These are phyloP conservation scores for Balansia obtecta DNA, from an alignment of 2,329 filamentous ascomycete species.

Conservation along the genomic window DNA sequence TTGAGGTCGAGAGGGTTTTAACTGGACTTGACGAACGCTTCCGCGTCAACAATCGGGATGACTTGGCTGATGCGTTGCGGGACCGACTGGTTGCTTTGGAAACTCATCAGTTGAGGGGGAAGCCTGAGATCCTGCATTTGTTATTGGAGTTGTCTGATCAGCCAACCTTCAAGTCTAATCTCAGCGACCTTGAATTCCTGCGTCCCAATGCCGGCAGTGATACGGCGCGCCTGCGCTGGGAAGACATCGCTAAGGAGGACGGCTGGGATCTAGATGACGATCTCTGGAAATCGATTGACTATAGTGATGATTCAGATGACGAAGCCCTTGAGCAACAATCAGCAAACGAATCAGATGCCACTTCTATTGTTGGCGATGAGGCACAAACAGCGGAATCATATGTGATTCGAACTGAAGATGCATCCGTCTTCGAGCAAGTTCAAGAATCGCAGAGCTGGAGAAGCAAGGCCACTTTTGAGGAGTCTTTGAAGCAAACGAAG, in stretches of 20 bases:
- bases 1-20: constrained; percentile 53
- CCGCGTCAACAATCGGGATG: constrained; percentile 64
- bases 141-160: constrained; percentile 72
- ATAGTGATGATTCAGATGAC: constrained; percentile 53
- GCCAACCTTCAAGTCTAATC: constrained; percentile 56
- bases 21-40: constrained; percentile 79
- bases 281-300: constrained; percentile 62
- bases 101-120: constrained; percentile 44
- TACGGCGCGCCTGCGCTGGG: constrained; percentile 54
- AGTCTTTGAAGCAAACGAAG: constrained; percentile 19
- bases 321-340: constrained; percentile 22
- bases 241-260: constrained; percentile 65
- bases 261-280: constrained; percentile 54
- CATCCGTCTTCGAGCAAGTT: constrained; percentile 18
- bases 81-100: constrained; percentile 46
- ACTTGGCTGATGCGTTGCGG: constrained; percentile 59
- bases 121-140: constrained; percentile 68
- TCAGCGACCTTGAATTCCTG: constrained; percentile 49
- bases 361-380: constrained; percentile 18
- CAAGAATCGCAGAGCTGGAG: constrained; percentile 25
- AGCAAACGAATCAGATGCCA: constrained; percentile 24
- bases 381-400: constrained; percentile 18
- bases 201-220: constrained; percentile 27
- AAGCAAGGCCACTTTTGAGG: constrained; percentile 20
- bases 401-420: constrained; percentile 22